Evolutionary conservation across 306 rosid species (phyloP), one percentile per base, ranked within the genome.

Genomic region (Quercus rubra): DNA sequence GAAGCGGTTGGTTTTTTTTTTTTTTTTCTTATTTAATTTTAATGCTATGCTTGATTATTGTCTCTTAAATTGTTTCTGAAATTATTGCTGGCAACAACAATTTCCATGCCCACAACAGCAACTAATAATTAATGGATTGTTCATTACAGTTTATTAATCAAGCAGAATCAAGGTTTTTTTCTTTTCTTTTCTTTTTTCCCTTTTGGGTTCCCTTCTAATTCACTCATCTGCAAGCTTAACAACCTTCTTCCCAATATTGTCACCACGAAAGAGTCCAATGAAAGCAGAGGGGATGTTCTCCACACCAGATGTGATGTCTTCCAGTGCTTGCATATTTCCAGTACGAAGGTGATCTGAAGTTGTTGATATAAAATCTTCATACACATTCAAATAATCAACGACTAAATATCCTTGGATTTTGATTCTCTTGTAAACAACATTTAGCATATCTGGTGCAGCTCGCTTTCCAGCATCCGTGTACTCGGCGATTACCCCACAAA

Each of bases 181-280:
- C 0, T 2, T 70, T 11, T 70, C 6, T 55, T 25, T 2, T 49
- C 1, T 49, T 49, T 49, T 49, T 49, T 49, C 54, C 54, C 15
- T 49, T 10, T 49, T 49, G 54, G 54, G 1, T 49, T 49, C 12
- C 1, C 67, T n/a, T 15, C 19, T 30, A 71, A 13, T 70, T 87
- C 78, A 78, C 28, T 87, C 85, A 3, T 82, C 75, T 6, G 80
- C 87, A 38, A 91, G 21, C 63, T 73, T 83, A 4, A 91, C 84
- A 15, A 91, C 43, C 67, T 86, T 93, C 90, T 93, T 93, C 70
- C 98, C 98, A 7, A 85, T 46, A 55, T 93, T 93, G 28, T 85
- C 84, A 33, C 96, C 94, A 0, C 43, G 51, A 76, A 91, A 93
- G 55, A 90, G 88, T 59, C 89, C 97, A 69, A 87, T 41, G 41